phyloP scores from a whole-genome alignment of 495 filamentous ascomycete species.

The Aspergillus saccharolyticus region DNA sequence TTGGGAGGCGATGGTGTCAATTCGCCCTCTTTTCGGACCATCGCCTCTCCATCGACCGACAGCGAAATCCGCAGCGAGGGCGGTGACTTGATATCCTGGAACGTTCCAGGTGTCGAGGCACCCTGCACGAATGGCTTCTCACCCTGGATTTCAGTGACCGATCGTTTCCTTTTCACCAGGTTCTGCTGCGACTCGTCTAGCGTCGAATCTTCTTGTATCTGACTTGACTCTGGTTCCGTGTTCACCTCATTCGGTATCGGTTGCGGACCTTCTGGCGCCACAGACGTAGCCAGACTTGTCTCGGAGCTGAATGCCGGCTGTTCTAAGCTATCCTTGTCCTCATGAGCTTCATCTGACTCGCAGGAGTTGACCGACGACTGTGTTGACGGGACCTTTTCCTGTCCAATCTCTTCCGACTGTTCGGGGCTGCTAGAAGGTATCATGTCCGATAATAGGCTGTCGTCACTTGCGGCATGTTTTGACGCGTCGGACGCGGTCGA shows the following conservation, averaged over 20 bases:
- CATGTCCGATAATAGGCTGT: conserved; percentile 32
- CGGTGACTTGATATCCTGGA: conserved; percentile 33
- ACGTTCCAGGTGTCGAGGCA: conserved; percentile 13
- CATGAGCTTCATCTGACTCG: conserved; percentile 25
- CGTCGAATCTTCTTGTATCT: conserved; percentile 12
- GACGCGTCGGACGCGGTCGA: conserved; percentile 44
- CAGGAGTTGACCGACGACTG: conserved; percentile 33
- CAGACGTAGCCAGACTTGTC: conserved; percentile 34
- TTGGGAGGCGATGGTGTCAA: conserved; percentile 67
- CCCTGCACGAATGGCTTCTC: conserved; percentile 12
- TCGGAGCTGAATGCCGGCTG: conserved; percentile 29
- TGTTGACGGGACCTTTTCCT: conserved; percentile 15
- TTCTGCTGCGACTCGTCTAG: conserved; percentile 21
- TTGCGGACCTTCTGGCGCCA: conserved; percentile 28
- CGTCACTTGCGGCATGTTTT: conserved; percentile 47
- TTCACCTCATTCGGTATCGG: conserved; percentile 22
- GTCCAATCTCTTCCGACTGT: conserved; percentile 21
- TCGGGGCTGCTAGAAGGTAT: conserved; percentile 34
- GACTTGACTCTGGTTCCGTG: conserved; percentile 12
- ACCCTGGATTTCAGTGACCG: conserved; percentile 27
- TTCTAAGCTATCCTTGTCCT: conserved; percentile 26
- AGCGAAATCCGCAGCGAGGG: conserved; percentile 56
- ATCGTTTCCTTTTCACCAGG: conserved; percentile 36
- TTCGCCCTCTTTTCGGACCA: conserved; percentile 62
- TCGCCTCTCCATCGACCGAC: conserved; percentile 78